phyloP scores from a whole-genome alignment of 176 grass and related monocot genomes.

The Musa itinerans region DNA sequence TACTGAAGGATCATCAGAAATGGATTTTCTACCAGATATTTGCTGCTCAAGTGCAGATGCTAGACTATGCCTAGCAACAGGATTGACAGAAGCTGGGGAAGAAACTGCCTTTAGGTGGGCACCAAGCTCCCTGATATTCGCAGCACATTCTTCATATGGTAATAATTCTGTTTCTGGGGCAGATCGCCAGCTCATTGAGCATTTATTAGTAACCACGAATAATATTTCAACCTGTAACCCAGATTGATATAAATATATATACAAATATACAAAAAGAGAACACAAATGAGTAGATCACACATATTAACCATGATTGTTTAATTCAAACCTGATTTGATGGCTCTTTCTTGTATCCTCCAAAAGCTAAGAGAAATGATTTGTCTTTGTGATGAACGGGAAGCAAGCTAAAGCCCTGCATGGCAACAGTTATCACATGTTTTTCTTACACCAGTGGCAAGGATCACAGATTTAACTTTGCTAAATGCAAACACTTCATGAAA shows the following conservation, averaged over 20 bases:
- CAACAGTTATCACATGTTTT: conserved; percentile 16
- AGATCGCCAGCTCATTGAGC: conserved; percentile 79
- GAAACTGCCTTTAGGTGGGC: conserved; percentile 35
- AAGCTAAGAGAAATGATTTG: conserved; percentile 81
- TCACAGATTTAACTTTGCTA: no score
- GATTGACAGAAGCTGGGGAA: conserved; percentile 43
- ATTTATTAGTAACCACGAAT: conserved; percentile 68
- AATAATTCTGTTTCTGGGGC: conserved; percentile 62
- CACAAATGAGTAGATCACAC: conserved; percentile 9
- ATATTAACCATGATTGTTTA: conserved; percentile 6
- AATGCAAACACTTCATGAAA: no score
- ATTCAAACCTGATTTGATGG: conserved; percentile 77
- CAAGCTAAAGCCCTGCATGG: conserved; percentile 89
- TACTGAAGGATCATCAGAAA: conserved; percentile 46
- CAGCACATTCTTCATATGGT: conserved; percentile 52
- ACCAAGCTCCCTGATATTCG: conserved; percentile 43
- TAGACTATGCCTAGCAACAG: conserved; percentile 46
- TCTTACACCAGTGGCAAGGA: background rate
- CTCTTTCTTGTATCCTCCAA: conserved; percentile 96
- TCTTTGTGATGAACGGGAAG: conserved; percentile 80
- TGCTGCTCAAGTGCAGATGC: conserved; percentile 49
- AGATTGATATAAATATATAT: background rate
- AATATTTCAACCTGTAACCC: conserved; percentile 72
- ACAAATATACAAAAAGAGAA: background rate
- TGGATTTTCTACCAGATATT: conserved; percentile 54